phyloP scores from a whole-genome alignment of 2,329 filamentous ascomycete species.

The Cordyceps sp. region DNA sequence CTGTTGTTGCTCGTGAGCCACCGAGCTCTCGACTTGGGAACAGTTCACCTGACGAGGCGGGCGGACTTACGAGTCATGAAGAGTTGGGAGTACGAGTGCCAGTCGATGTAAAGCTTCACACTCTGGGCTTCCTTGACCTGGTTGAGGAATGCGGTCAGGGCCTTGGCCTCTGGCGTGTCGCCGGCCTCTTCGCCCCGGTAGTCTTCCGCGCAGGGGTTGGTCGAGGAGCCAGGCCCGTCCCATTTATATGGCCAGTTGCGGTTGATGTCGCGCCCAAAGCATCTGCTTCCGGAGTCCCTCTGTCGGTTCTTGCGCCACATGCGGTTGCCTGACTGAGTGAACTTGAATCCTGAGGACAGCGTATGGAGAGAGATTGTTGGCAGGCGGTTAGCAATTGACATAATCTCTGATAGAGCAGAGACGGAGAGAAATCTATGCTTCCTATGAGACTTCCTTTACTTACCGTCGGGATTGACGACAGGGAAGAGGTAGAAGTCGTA shows the following conservation, averaged over 20 bases:
- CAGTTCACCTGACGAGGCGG: too few relatives aligned
- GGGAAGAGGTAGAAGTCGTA: slow-evolving; percentile 53
- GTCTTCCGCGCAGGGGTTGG: slow-evolving; percentile 31
- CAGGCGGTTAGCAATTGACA: too few relatives aligned
- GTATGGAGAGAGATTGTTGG: too few relatives aligned
- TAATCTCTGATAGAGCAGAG: too few relatives aligned
- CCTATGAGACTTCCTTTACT: slow-evolving; percentile 8
- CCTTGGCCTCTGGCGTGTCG: slow-evolving; percentile 34
- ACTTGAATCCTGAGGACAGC: slow-evolving; percentile 38
- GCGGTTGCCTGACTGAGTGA: slow-evolving; percentile 36
- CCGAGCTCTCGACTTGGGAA: background rate
- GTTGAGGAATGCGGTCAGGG: slow-evolving; percentile 21
- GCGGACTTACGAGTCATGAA: slow-evolving; percentile 44
- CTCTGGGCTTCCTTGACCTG: slow-evolving; percentile 22
- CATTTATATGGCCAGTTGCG: slow-evolving; percentile 43
- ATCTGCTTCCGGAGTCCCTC: slow-evolving; percentile 18
- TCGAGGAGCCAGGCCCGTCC: slow-evolving; percentile 29
- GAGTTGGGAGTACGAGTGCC: slow-evolving; percentile 46
- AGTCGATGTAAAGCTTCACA: slow-evolving; percentile 46
- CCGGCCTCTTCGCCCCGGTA: slow-evolving; percentile 26
- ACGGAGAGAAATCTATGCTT: background rate
- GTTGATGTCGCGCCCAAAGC: slow-evolving; percentile 39
- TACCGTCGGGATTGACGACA: slow-evolving; percentile 44
- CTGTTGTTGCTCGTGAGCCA: slow-evolving; percentile 4
- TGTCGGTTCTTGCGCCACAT: slow-evolving; percentile 47